A percentile compares a stretch with the other conserved stretches of the same genome.
Evolutionary conservation across 2,329 filamentous ascomycete species (phyloP).

Genomic region (Dothistroma septosporum): DNA sequence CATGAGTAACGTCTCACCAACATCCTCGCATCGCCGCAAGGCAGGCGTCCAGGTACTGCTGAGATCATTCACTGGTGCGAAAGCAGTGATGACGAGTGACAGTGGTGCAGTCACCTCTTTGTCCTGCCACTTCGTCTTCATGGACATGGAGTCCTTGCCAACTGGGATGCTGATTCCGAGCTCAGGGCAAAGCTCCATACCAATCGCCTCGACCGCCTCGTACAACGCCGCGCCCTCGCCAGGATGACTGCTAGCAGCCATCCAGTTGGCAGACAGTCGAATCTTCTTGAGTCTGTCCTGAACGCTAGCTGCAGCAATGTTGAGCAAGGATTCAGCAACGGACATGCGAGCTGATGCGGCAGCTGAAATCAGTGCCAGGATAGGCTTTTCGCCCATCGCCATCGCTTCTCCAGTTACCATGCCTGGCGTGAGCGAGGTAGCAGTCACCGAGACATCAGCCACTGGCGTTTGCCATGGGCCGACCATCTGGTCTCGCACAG

Average conservation of each 20-base stretch:
- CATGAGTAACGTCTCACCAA: slow-evolving; percentile 82
- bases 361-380: slow-evolving; percentile 81
- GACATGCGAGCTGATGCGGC: slow-evolving; percentile 94
- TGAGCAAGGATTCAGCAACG: slow-evolving; percentile 88
- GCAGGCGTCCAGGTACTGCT: slow-evolving; percentile 91
- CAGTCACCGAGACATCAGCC: slow-evolving; percentile 87
- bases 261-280: slow-evolving; percentile 95
- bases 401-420: slow-evolving; percentile 87
- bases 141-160: slow-evolving; percentile 96
- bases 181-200: slow-evolving; percentile 84
- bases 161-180: slow-evolving; percentile 93
- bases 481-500: slow-evolving; percentile 88
- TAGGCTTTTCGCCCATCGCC: slow-evolving; percentile 92
- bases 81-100: slow-evolving; percentile 86
- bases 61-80: slow-evolving; percentile 76
- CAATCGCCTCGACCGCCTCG: slow-evolving; percentile 88
- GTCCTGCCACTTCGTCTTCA: slow-evolving; percentile 92
- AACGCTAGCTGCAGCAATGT: slow-evolving; percentile 76
- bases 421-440: slow-evolving; percentile 70
- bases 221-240: slow-evolving; percentile 91
- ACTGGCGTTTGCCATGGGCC: slow-evolving; percentile 95
- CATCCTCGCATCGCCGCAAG: slow-evolving; percentile 74
- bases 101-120: slow-evolving; percentile 91
- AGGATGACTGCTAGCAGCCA: slow-evolving; percentile 90
- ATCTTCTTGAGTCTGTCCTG: slow-evolving; percentile 72